Base-by-base conservation (phyloP, 2,329 filamentous ascomycete species). In the Raffaelea arxii region DNA sequence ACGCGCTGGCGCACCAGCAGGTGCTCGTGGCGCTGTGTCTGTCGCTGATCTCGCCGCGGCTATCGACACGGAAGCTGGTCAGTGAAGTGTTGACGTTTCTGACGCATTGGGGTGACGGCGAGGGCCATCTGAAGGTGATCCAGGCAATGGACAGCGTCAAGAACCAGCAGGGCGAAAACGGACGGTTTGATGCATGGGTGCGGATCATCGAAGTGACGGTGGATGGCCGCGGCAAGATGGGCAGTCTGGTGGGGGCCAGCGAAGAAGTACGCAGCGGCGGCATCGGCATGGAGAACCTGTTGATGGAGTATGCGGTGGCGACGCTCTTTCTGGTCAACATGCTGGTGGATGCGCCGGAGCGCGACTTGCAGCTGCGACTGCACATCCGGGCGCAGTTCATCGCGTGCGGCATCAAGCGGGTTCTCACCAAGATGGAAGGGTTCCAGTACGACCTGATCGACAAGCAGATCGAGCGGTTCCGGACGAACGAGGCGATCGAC, bases 381-480 rank as follows among this genome's bases (percentile, higher is more conserved):
- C 92, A 97, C 65, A 90, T 97, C 59, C 80, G 92, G 53, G 91
- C 92, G 22, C 92, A 97, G 63, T 96, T 98, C 61, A 94, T 86
- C 58, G 89, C 86, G 63, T 95, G 89, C 65, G 92, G 92, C 48
- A 88, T 97, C 74, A 94, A 90, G 71, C 83, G 92, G 49, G 86
- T 97, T 57, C 70, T 97, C 65, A 84, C 76, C 55, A 98, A 97
- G 75, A 97, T 97, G 92, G 90, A 95, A 65, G 86, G 80, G 38
- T 97, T 98, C 70, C 90, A 97, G 65, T 98, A 97, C 68, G 92
- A 98, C 57, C 79, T 94, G 57, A 92, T 98, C 56, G 91, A 97
- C 74, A 97, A 96, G 74, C 92, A 98, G 69, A 85, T 97, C 58
- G 91, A 96, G 63, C 82, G 83, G 46, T 98, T 92, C 71, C 81